These are phyloP conservation scores for Candida sonorensis DNA, from an alignment of 805 yeast genomes.

Conservation along the genomic window DNA sequence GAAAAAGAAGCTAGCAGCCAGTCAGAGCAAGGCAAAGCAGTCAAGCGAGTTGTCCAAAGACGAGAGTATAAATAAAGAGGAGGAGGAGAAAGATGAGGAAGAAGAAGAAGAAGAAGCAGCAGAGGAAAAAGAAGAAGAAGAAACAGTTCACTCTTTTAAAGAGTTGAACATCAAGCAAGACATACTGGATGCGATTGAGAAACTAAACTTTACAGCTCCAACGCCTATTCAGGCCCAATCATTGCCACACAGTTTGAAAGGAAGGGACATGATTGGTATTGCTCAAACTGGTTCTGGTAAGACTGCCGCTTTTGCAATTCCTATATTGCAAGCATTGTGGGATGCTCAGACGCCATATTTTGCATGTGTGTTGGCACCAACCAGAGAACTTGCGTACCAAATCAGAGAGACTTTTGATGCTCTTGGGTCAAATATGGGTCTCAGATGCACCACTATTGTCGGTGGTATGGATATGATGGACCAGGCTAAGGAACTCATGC, in stretches of 20 bases:
- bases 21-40: conserved; percentile 13
- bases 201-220: conserved; percentile 70
- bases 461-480: conserved; percentile 99
- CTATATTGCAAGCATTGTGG: conserved; percentile 87
- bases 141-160: conserved; percentile 30
- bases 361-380: conserved; percentile 83
- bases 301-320: conserved; percentile 97
- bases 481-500: conserved; percentile 88
- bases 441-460: conserved; percentile 81
- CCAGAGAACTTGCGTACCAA: conserved; percentile 80
- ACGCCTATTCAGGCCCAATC: conserved; percentile 93
- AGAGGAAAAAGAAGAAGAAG: conserved; percentile 4
- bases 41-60: conserved; percentile 4
- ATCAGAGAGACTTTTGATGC: conserved; percentile 95
- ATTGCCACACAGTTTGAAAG: conserved; percentile 84
- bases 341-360: conserved; percentile 81
- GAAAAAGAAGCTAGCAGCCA: conserved; percentile 20
- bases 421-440: conserved; percentile 84
- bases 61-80: too few species aligned
- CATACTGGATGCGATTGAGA: conserved; percentile 70
- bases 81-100: conserved; percentile 7
- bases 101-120: conserved; percentile 9
- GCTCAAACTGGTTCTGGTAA: conserved; percentile 99
- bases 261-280: conserved; percentile 88
- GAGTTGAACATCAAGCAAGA: conserved; percentile 69